These are phyloP conservation scores for Cadophora luteo-olivacea DNA, from an alignment of 2,329 filamentous ascomycete genomes.

Conservation along the genomic window DNA sequence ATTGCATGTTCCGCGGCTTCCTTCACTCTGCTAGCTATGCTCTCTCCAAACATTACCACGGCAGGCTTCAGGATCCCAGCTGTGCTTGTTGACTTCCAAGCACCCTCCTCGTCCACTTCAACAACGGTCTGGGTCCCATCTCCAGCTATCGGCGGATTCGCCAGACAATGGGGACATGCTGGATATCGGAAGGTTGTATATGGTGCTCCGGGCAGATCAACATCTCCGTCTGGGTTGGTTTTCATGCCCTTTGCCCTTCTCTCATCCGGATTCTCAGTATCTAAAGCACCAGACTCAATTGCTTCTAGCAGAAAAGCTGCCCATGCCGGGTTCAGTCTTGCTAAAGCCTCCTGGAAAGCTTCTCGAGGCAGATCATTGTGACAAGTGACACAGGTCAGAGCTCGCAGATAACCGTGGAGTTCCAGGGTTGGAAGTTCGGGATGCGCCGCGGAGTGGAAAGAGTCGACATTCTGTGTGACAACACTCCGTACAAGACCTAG, in stretches of 20 bases:
- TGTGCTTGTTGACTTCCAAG: constrained; percentile 69
- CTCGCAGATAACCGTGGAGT: constrained; percentile 88
- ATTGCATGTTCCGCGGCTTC: constrained; percentile 78
- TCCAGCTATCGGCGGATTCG: constrained; percentile 60
- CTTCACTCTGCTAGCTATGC: constrained; percentile 74
- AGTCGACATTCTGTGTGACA: constrained; percentile 97
- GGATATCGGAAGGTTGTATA: constrained; percentile 94
- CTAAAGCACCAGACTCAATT: constrained; percentile 74
- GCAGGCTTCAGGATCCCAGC: constrained; percentile 90
- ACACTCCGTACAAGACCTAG: constrained; percentile 78
- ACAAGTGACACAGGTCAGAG: constrained; percentile 83
- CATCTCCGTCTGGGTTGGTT: constrained; percentile 93
- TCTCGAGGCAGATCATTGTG: constrained; percentile 72
- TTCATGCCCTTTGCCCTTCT: constrained; percentile 73
- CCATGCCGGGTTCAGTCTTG: constrained; percentile 86
- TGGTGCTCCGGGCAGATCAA: constrained; percentile 84
- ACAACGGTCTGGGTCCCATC: constrained; percentile 65
- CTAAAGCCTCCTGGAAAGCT: constrained; percentile 77
- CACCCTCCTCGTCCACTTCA: constrained; percentile 79
- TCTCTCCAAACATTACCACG: constrained; percentile 97
- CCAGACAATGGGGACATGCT: constrained; percentile 81
- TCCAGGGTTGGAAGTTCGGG: constrained; percentile 78
- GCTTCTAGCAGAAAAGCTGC: constrained; percentile 75
- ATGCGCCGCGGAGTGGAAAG: constrained; percentile 83
- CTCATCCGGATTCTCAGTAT: constrained; percentile 77